Percentiles rank a stretch among this genome's conserved stretches.
phyloP scores from a whole-genome alignment of 305 asterid genomes.

The Ilex paraguariensis region DNA sequence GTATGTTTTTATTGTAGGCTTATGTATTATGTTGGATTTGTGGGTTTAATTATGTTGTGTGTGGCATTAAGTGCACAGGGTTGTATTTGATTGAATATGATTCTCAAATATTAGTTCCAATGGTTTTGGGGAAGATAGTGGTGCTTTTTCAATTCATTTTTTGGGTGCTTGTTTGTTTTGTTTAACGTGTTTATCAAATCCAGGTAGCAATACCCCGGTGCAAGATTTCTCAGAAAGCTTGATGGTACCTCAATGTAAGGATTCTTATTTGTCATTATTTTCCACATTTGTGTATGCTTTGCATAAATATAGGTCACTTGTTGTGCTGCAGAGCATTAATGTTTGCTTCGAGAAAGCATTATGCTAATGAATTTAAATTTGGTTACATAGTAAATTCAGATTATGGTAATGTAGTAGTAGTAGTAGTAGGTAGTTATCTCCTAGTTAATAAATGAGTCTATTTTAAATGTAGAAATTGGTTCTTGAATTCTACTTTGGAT shows the following conservation, averaged over 20 bases:
- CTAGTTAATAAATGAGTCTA: too few species aligned
- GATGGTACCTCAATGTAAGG: constrained; percentile 80
- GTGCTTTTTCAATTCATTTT: constrained; percentile 4
- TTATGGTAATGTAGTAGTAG: too few species aligned
- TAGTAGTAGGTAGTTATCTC: too few species aligned
- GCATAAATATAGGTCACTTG: neutral
- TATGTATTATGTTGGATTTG: too few species aligned
- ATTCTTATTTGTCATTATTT: constrained; percentile 6
- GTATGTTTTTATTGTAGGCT: too few species aligned
- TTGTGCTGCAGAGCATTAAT: constrained; percentile 55
- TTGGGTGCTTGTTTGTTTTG: constrained; percentile 13
- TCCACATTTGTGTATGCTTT: neutral
- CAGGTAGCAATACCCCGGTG: constrained; percentile 97
- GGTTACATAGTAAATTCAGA: constrained; percentile 49
- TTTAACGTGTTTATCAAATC: constrained; percentile 17
- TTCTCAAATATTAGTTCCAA: too few species aligned
- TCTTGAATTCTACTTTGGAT: too few species aligned
- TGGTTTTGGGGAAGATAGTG: too few species aligned
- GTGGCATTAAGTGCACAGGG: too few species aligned
- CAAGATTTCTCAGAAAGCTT: constrained; percentile 59
- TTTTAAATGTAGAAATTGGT: too few species aligned
- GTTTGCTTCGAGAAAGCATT: constrained; percentile 49
- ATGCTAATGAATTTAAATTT: constrained; percentile 73
- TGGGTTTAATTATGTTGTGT: too few species aligned
- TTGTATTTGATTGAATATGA: too few species aligned